These are phyloP conservation scores for Fusarium citri DNA, from an alignment of 2,329 filamentous ascomycete species.

Conservation along the genomic window DNA sequence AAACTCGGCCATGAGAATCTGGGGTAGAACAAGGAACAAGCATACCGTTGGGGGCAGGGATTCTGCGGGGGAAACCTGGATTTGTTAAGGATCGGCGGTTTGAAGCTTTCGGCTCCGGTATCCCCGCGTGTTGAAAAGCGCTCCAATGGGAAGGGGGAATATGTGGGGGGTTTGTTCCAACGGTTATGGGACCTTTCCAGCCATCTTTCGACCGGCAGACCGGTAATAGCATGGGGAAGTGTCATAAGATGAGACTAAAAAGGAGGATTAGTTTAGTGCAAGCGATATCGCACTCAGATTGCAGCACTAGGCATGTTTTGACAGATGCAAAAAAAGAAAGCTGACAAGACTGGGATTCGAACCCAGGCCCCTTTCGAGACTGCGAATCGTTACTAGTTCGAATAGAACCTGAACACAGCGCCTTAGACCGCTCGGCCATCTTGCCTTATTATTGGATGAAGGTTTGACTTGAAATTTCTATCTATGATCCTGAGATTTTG, in stretches of 20 bases:
- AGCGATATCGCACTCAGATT: not conserved
- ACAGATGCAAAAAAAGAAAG: too few species aligned
- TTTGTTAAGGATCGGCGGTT: conserved; percentile 1
- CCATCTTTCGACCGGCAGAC: not conserved
- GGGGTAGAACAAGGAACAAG: conserved; percentile 22
- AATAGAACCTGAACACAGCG: conserved; percentile 3
- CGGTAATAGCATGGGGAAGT: not conserved
- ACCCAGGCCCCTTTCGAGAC: conserved; percentile 7
- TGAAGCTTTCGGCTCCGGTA: conserved; percentile 11
- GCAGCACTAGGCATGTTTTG: too few species aligned
- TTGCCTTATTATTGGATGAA: not conserved
- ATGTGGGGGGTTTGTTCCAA: not conserved
- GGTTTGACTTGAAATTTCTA: too few species aligned
- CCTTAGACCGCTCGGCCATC: conserved; percentile 7
- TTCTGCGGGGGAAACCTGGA: conserved; percentile 11
- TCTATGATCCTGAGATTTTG: not conserved
- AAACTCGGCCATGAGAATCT: conserved; percentile 18
- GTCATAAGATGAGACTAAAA: not conserved
- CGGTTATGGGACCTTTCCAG: too few species aligned
- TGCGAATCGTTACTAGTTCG: conserved; percentile 5
- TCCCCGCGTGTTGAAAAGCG: conserved; percentile 17
- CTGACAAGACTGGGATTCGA: conserved; percentile 9
- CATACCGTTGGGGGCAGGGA: not conserved
- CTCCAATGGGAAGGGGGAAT: not conserved
- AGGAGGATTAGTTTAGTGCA: not conserved